phyloP scores from a whole-genome alignment of 2,329 filamentous ascomycete species.

The Furcasterigmium sp. region DNA sequence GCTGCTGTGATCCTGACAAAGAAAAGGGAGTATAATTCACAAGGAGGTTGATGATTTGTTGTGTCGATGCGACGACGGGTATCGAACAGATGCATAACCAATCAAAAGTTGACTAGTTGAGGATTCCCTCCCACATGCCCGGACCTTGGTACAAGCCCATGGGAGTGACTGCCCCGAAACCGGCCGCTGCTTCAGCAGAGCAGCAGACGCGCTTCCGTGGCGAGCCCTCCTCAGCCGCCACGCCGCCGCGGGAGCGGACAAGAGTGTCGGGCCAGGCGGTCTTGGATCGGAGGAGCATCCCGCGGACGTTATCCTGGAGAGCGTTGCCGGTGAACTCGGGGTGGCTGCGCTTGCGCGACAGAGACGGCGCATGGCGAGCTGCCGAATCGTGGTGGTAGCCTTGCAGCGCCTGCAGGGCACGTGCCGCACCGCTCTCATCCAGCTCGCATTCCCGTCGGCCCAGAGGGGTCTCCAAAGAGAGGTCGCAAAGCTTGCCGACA shows the following conservation, averaged over 20 bases:
- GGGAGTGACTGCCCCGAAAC: slow-evolving; percentile 39
- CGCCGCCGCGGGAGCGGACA: slow-evolving; percentile 30
- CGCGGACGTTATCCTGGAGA: slow-evolving; percentile 64
- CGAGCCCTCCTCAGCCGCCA: slow-evolving; percentile 20
- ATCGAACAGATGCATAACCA: slow-evolving; percentile 1
- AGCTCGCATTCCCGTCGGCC: slow-evolving; percentile 40
- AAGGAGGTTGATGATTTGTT: slow-evolving; percentile 6
- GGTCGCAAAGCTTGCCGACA: slow-evolving; percentile 44
- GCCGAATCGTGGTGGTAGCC: slow-evolving; percentile 38
- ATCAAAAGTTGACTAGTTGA: slow-evolving; percentile 36
- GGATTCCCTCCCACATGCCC: slow-evolving; percentile 63
- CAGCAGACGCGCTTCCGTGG: slow-evolving; percentile 63
- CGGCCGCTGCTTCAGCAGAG: slow-evolving; percentile 49
- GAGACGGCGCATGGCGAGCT: slow-evolving; percentile 31
- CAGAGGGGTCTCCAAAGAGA: slow-evolving; percentile 43
- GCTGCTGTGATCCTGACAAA: slow-evolving; percentile 14
- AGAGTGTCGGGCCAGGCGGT: slow-evolving; percentile 29
- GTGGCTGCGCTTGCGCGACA: slow-evolving; percentile 50
- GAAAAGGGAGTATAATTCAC: slow-evolving; percentile 12
- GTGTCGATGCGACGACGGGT: slow-evolving; percentile 6
- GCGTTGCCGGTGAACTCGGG: slow-evolving; percentile 34
- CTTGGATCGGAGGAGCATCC: slow-evolving; percentile 43
- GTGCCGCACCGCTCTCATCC: slow-evolving; percentile 49
- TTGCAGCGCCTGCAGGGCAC: slow-evolving; percentile 56
- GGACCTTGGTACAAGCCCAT: slow-evolving; percentile 48